Evolutionary conservation across 1,284 basidiomycete genomes (phyloP).

Genomic region (Naganishia sp.): DNA sequence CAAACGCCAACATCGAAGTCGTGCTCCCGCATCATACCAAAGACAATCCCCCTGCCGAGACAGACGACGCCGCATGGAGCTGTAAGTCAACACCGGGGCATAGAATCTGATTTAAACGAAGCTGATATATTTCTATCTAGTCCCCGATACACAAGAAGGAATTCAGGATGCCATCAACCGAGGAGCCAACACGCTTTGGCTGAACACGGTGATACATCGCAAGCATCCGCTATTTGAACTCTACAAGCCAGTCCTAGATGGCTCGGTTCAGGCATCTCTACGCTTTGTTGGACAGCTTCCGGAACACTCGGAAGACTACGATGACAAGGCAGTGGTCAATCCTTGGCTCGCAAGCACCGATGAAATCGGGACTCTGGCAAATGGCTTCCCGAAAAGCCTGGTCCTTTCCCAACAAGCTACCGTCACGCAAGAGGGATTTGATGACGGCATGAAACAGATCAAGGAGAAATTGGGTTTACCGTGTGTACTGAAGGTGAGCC

Average conservation of each 20-base stretch:
- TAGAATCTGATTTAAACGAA: not conserved
- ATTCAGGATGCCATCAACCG: conserved; percentile 37
- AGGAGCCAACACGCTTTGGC: conserved; percentile 43
- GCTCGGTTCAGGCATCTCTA: conserved; percentile 17
- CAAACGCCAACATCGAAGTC: not conserved
- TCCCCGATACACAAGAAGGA: conserved; percentile 40
- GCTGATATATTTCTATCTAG: conserved; percentile 33
- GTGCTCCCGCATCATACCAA: conserved; percentile 2
- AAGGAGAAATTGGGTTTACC: conserved; percentile 7
- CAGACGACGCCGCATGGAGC: conserved; percentile 21
- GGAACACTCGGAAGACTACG: conserved; percentile 38
- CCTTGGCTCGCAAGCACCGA: conserved; percentile 37
- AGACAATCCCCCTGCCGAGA: conserved; percentile 1
- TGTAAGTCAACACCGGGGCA: not conserved
- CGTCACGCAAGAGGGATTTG: conserved; percentile 5
- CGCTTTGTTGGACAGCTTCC: conserved; percentile 41
- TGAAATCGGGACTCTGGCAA: conserved; percentile 3
- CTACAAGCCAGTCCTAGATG: conserved; percentile 28
- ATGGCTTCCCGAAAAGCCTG: conserved; percentile 23
- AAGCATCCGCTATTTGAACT: conserved; percentile 40
- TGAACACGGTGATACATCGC: conserved; percentile 42
- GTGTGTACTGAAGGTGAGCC: conserved; percentile 18
- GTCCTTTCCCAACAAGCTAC: conserved; percentile 9
- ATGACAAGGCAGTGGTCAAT: conserved; percentile 45
- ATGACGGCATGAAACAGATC: conserved; percentile 17